Base-by-base conservation (phyloP, 805 yeast species). In the Candida multigemmis region DNA sequence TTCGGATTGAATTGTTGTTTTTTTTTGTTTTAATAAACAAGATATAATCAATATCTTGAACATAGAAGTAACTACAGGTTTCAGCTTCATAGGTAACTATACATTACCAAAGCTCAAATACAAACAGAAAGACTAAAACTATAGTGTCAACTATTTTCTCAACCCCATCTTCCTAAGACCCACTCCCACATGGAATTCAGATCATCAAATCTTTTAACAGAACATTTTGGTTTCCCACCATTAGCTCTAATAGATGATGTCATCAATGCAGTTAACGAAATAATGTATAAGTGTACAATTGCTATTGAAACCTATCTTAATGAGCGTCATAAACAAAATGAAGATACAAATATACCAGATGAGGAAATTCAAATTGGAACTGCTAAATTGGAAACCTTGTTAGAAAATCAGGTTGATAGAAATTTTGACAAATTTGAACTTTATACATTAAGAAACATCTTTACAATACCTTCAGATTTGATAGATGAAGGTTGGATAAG, bases 361-460 rank as follows among this genome's bases (percentile, higher is more conserved):
- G 62, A 59, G 13, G 93, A 81, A 35, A 74, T 85, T 2, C 72
- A 70, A 34, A 42, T 68, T n/a, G 95, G 96, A 0, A 76, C 89
- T 0, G 91, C 85, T 0, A 74, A 78, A 44, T 53, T 86, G 22
- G 95, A 86, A 41, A 73, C 86, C 0, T 49, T 82, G 14, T 43
- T 87, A 30, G 94, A 82, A 43, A 69, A 73, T 34, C 67, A 77
- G 1, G 79, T 86, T 7, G 94, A 86, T 52, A 66, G 66, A 38
- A 82, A 82, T 46, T 86, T 84, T 48, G 96, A 87, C 49, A 78
- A 78, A 47, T 75, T 83, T 41, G 96, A 87, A 53, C 56, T 85
- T 18, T 87, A 87, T 50, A 70, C 82, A 2, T 54, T 84, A 26
- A 57, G 95, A 43, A 87, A 87, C 46, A 71, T 87, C 8, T 60